Conservation (phyloP, 192 early-diverging fungal species). For the Coemansia sp. region DNA sequence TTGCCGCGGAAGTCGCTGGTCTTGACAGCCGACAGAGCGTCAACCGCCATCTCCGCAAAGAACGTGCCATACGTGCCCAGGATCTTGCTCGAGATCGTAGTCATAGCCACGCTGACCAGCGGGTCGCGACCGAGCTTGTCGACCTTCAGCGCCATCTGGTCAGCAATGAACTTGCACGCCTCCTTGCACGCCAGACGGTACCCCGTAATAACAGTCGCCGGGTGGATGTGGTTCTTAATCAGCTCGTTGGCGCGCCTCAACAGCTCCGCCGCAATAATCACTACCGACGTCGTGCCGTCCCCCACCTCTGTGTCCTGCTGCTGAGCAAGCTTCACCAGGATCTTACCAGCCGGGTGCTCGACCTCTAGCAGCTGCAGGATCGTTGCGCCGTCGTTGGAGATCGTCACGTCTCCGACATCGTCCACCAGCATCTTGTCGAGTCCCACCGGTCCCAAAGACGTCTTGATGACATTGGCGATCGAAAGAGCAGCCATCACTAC, state of each 20-base stretch:
- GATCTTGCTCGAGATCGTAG: slow-evolving; percentile 96
- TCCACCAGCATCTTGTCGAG: slow-evolving; percentile 99
- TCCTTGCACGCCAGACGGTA: slow-evolving; percentile 96
- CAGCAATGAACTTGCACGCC: slow-evolving; percentile 96
- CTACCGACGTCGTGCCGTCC: slow-evolving; percentile 98
- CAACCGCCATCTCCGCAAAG: slow-evolving; percentile 93
- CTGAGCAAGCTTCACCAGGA: slow-evolving; percentile 97
- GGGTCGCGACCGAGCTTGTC: slow-evolving; percentile 90
- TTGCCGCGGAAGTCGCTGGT: slow-evolving; percentile 79
- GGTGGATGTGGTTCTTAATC: slow-evolving; percentile 98
- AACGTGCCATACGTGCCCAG: slow-evolving; percentile 97
- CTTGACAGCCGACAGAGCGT: slow-evolving; percentile 92
- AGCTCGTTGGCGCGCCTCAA: slow-evolving; percentile 94
- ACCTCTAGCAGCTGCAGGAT: slow-evolving; percentile 96
- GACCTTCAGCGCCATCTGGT: slow-evolving; percentile 94
- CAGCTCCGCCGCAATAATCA: slow-evolving; percentile 98
- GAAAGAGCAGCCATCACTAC: slow-evolving; percentile 92
- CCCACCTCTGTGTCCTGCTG: slow-evolving; percentile 99
- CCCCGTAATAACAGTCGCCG: slow-evolving; percentile 97
- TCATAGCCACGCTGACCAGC: slow-evolving; percentile 95
- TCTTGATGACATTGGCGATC: slow-evolving; percentile 98
- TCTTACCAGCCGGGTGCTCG: slow-evolving; percentile 95
- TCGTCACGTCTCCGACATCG: slow-evolving; percentile 99
- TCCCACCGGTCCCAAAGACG: slow-evolving; percentile 97
- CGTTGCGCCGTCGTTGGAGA: slow-evolving; percentile 99